Conservation (phyloP, 2,329 filamentous ascomycete genomes). For the Metarhizium anisopliae region DNA sequence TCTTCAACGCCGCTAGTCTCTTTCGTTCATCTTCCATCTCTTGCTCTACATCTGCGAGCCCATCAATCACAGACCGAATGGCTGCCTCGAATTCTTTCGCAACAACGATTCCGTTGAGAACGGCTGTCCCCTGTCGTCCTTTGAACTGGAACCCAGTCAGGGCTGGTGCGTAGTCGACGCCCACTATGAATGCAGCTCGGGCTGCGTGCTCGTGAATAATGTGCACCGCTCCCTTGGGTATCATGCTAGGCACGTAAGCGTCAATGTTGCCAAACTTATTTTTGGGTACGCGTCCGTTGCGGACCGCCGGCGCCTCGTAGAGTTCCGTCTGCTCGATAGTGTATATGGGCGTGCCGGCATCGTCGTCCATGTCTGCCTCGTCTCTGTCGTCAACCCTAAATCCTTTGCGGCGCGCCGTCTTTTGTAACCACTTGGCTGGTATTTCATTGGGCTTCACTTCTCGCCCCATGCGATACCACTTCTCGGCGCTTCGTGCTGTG, state of each 20-base stretch:
- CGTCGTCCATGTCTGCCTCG: constrained; percentile 17
- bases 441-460: constrained; percentile 72
- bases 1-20: constrained; percentile 62
- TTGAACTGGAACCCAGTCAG: constrained; percentile 86
- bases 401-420: constrained; percentile 28
- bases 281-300: constrained; percentile 69
- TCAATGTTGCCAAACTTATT: constrained; percentile 95
- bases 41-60: constrained; percentile 56
- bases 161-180: constrained; percentile 80
- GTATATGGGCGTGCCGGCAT: constrained; percentile 47
- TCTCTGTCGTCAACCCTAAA: constrained; percentile 17
- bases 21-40: constrained; percentile 60
- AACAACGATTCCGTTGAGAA: constrained; percentile 70
- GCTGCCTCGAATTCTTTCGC: constrained; percentile 64
- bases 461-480: constrained; percentile 83
- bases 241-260: constrained; percentile 85
- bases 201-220: constrained; percentile 51
- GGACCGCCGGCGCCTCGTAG: constrained; percentile 69
- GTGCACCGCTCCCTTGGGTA: constrained; percentile 73
- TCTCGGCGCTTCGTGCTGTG: constrained; percentile 67
- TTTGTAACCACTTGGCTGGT: constrained; percentile 65
- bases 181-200: constrained; percentile 64
- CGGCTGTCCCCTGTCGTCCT: constrained; percentile 75
- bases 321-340: constrained; percentile 57
- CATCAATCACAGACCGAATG: constrained; percentile 58